Percentiles rank a stretch among this genome's conserved stretches.
Evolutionary conservation across 306 rosid species (phyloP).

Genomic region (Macrotyloma uniflorum): DNA sequence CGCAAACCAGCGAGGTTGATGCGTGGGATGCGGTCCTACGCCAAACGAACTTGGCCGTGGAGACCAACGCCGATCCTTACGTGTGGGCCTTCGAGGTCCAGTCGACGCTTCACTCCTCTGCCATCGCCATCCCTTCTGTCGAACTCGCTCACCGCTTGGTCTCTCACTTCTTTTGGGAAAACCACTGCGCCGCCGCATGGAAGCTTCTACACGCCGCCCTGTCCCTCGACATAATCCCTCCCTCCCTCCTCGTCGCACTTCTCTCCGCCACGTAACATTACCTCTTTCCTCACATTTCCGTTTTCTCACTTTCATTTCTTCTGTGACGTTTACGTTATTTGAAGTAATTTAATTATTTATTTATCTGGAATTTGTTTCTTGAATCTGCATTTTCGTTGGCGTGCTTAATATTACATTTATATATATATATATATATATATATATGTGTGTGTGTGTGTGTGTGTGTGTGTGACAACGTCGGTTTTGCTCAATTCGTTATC

Average conservation of each 20-base stretch:
- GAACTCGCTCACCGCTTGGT: slow-evolving; percentile 80
- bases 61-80: slow-evolving; percentile 61
- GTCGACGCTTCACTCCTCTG: slow-evolving; percentile 50
- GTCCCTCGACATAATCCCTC: slow-evolving; percentile 61
- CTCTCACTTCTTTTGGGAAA: slow-evolving; percentile 77
- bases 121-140: slow-evolving; percentile 66
- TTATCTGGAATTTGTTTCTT: neutral
- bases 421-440: too few relatives aligned
- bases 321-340: neutral
- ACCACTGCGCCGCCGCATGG: slow-evolving; percentile 76
- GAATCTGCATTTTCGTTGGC: neutral
- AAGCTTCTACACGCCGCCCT: slow-evolving; percentile 76
- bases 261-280: slow-evolving; percentile 65
- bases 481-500: neutral
- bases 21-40: slow-evolving; percentile 64
- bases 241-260: slow-evolving; percentile 77
- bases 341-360: neutral
- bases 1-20: slow-evolving; percentile 21
- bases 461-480: neutral
- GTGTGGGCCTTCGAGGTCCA: slow-evolving; percentile 64
- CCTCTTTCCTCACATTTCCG: neutral
- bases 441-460: too few relatives aligned
- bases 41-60: slow-evolving; percentile 65
- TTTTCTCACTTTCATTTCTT: neutral
- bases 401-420: neutral